phyloP scores from a whole-genome alignment of 169 alveolate genomes.

The Plasmodium cynomolgi region DNA sequence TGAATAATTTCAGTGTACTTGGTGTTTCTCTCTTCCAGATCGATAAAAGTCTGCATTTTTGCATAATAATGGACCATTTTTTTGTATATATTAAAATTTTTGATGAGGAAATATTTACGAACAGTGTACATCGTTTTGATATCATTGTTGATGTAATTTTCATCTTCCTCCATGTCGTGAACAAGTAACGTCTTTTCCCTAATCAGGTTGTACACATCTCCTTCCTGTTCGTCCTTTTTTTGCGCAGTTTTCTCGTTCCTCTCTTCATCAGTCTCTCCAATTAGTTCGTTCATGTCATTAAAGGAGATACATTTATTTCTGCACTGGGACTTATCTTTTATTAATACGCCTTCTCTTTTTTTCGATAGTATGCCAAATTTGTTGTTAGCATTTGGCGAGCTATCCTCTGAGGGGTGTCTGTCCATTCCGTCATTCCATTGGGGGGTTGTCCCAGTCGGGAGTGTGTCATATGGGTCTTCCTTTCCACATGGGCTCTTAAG shows the following conservation, averaged over 20 bases:
- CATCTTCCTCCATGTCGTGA: constrained; percentile 5
- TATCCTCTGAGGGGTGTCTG: not conserved
- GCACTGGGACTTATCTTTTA: not conserved
- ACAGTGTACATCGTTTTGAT: constrained; percentile 16
- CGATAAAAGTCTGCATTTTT: constrained; percentile 22
- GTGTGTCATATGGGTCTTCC: not conserved
- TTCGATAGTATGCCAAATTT: not conserved
- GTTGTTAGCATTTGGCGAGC: not conserved
- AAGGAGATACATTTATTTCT: not conserved
- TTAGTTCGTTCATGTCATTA: constrained; percentile 11
- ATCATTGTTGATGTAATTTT: constrained; percentile 2
- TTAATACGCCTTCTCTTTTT: not conserved
- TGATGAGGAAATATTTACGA: constrained; percentile 14
- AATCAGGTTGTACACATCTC: constrained; percentile 18
- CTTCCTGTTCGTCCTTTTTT: not conserved
- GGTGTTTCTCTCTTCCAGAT: constrained; percentile 22
- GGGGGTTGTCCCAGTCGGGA: not conserved
- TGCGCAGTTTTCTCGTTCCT: not conserved
- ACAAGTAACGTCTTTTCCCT: constrained; percentile 22
- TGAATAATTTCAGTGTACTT: constrained; percentile 18
- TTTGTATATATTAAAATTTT: constrained; percentile 43
- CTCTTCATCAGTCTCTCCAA: not conserved
- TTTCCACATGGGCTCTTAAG: not conserved
- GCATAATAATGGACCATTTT: constrained; percentile 27
- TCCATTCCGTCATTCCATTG: not conserved